These are phyloP conservation scores for Gracilaria caudata DNA, from an alignment of 23 red algal genomes.

Conservation along the genomic window DNA sequence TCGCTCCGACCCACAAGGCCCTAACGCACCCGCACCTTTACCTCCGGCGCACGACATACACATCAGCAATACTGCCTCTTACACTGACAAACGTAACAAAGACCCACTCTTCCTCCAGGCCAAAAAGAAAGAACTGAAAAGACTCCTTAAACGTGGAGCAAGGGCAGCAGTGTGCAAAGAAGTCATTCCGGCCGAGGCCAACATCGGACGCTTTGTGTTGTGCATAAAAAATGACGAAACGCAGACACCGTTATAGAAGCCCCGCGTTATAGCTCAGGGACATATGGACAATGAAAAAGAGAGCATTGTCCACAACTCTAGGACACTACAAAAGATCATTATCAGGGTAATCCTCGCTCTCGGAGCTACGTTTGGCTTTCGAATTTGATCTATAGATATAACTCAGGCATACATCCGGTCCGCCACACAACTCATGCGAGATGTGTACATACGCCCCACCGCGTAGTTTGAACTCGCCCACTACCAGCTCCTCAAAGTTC, in stretches of 20 bases:
- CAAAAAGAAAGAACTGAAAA: conserved; percentile 24
- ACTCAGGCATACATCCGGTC: conserved; percentile 59
- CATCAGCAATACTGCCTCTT: conserved; percentile 21
- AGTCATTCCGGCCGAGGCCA: conserved; percentile 26
- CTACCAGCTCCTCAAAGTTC: conserved; percentile 40
- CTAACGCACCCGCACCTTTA: neutral
- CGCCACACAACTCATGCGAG: conserved; percentile 26
- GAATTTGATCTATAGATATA: conserved; percentile 38
- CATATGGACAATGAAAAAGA: conserved; percentile 20
- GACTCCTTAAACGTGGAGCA: conserved; percentile 10
- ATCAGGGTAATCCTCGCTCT: conserved; percentile 33
- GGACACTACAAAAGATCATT: conserved; percentile 16
- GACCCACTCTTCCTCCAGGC: neutral
- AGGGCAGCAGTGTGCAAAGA: conserved; percentile 26
- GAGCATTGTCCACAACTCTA: conserved; percentile 28
- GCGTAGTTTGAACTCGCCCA: conserved; percentile 10
- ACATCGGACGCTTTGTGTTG: conserved; percentile 43
- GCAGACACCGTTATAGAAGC: conserved; percentile 2
- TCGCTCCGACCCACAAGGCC: neutral
- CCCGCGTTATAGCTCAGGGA: conserved; percentile 40
- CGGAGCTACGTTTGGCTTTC: conserved; percentile 61
- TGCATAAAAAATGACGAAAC: conserved; percentile 44
- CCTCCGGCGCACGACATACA: neutral
- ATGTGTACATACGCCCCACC: conserved; percentile 40
- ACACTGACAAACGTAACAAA: neutral